Evolutionary conservation across 75 land plant genomes (phyloP), one percentile per base, ranked within the genome.

Genomic region (Larix kaempferi): DNA sequence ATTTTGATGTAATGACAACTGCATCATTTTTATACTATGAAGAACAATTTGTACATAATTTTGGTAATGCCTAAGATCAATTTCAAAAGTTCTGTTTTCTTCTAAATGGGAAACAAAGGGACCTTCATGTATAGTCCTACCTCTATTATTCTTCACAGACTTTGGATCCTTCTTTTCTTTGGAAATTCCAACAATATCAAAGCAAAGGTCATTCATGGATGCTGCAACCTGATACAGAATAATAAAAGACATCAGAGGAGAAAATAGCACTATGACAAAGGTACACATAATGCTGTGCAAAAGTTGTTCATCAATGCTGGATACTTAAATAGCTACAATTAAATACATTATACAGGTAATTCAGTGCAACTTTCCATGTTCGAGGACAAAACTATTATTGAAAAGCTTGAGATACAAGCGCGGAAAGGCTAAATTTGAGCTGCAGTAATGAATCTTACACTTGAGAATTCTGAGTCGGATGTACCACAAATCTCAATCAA

Each of bases 401-500:
- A 55, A 54, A 55, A n/a, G 19, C 2, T 5, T 22, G 6, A 54
- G n/a, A 41, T 8, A 22, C 3, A 54, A 22, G 55, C 14, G 26
- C n/a, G 17, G 67, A 2, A 22, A 25, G 6, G 17, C 3, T 16
- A 5, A 39, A 59, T 22, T 35, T 56, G 69, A 16, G 22, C 25
- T 59, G 27, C 56, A 71, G 6, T 17, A 7, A 5, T 22, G 25
- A 69, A 71, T 27, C 91, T 84, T 81, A 96, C 99, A 76, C 49
- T 83, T 62, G 92, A 72, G 78, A 96, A 96, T 74, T 96, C 99
- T 26, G 92, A 79, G 75, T 94, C 99, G n/a, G 98, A 90, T 60
- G 98, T 86, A 2, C 98, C 94, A 83, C 90, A 92, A 13, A 94
- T 81, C 78, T 96, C 99, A 77, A 96, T 91, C 80, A 96, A 76